Evolutionary conservation across 768 basidiomycete genomes (phyloP).

Genomic region (Mycena galericulata): DNA sequence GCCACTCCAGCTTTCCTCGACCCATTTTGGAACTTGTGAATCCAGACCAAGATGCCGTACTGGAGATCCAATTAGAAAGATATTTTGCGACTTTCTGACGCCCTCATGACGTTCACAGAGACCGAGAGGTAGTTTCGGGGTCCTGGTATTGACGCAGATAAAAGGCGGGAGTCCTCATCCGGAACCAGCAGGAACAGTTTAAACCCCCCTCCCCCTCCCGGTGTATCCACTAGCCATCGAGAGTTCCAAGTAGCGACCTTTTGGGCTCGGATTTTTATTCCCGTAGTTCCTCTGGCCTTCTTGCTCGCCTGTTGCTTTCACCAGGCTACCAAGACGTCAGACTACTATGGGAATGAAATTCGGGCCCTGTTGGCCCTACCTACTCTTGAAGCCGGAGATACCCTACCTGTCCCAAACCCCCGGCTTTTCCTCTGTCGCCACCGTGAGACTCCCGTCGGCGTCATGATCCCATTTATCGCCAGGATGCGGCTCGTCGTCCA

Average conservation of each 20-base stretch:
- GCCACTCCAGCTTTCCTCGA: neutral
- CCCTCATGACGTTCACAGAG: neutral
- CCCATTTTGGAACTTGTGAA: neutral
- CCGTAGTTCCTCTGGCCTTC: neutral
- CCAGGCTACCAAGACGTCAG: constrained; percentile 5
- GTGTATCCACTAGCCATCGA: neutral
- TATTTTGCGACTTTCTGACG: neutral
- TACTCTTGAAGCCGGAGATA: neutral
- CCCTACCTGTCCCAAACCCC: neutral
- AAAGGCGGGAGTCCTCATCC: neutral
- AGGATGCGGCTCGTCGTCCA: too few species aligned
- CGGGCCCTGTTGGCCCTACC: neutral
- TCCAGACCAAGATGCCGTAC: neutral
- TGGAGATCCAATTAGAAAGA: neutral
- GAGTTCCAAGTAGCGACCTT: neutral
- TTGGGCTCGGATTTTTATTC: constrained; percentile 4
- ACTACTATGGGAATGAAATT: constrained; percentile 27
- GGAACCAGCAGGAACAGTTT: neutral
- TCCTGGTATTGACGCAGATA: neutral
- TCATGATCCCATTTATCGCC: neutral
- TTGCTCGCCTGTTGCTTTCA: neutral
- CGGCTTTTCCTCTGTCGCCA: neutral
- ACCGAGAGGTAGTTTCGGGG: neutral
- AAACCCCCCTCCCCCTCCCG: neutral
- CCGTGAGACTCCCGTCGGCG: neutral